Percentiles rank a stretch among this genome's conserved stretches.
These are phyloP conservation scores for Zygosaccharomyces bisporus DNA, from an alignment of 805 yeast genomes.

Conservation along the genomic window DNA sequence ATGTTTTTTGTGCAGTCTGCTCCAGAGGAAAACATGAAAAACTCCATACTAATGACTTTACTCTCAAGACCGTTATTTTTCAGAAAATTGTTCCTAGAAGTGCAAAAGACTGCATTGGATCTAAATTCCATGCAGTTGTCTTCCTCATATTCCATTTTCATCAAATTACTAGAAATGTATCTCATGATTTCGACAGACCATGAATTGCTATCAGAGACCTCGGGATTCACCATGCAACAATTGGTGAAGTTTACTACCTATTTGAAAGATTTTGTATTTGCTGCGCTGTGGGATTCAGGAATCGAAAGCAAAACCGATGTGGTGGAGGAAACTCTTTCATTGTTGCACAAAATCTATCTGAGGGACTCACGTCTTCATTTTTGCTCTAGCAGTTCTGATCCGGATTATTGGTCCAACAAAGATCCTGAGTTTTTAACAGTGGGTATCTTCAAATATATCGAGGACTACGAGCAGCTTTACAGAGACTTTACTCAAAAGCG, in stretches of 20 bases:
- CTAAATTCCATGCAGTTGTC: slow-evolving; percentile 7
- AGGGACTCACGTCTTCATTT: slow-evolving; percentile 32
- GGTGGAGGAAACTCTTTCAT: slow-evolving; percentile 16
- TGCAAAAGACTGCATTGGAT: not conserved
- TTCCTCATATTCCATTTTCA: slow-evolving; percentile 17
- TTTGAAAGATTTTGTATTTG: slow-evolving; percentile 25
- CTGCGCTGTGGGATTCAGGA: slow-evolving; percentile 19
- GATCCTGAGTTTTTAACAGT: slow-evolving; percentile 25
- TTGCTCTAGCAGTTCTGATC: slow-evolving; percentile 16
- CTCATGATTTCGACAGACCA: slow-evolving; percentile 30
- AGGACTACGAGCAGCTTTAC: slow-evolving; percentile 28
- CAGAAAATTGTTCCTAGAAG: slow-evolving; percentile 10
- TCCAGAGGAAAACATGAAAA: slow-evolving; percentile 15
- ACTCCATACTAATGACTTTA: slow-evolving; percentile 16
- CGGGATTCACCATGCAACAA: slow-evolving; percentile 17
- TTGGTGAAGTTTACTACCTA: slow-evolving; percentile 18
- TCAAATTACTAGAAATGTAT: slow-evolving; percentile 24
- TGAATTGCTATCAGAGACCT: slow-evolving; percentile 22
- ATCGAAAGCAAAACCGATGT: slow-evolving; percentile 7
- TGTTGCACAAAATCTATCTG: slow-evolving; percentile 28
- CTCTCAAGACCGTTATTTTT: slow-evolving; percentile 20
- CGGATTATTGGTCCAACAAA: slow-evolving; percentile 24
- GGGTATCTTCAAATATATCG: slow-evolving; percentile 22
- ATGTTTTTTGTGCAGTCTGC: slow-evolving; percentile 15
- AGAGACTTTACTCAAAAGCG: slow-evolving; percentile 18